Evolutionary conservation across 75 land plant species (phyloP), one percentile per base, ranked within the genome.

Genomic region (Adiantum capillusveneris): DNA sequence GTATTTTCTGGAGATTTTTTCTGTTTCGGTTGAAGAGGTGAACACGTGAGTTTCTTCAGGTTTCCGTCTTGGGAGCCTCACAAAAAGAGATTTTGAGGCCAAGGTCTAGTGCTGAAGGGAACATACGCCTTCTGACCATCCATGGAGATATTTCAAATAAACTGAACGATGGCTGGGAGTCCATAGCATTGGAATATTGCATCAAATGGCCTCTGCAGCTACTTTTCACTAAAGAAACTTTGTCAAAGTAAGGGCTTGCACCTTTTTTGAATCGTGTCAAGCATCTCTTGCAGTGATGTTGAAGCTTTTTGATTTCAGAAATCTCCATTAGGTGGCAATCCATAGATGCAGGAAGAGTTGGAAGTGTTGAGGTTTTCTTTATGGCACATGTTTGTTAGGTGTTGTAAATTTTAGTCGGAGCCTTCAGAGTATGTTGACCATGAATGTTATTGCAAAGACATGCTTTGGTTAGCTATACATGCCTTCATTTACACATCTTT

Each of bases 191-290:
- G 57, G 98, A 94, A 55, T 94, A 94, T 68, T 66, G 81, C 53
- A 72, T 94, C 64, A 88, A 86, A 62, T 89, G 98, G 96, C 98
- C 98, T 13, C 72, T 94, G 18, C 96, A 94, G 64, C 68, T 94
- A 18, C 88, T 94, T 64, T 94, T 89, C 68, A 94, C 96, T 19
- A 87, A 82, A 64, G 98, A 94, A 58, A 81, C 86, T 39, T 70
- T 94, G 44, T 81, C 96, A 45, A 94, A 89, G 98, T 94, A 76
- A 69, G 73, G 1, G 28, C 11, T 25, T 66, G n/a, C n/a, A n/a
- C 22, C 11, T 9, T 31, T 1, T 44, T 25, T 36, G 16, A 22
- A 22, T 25, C 6, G 37, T 62, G 25, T n/a, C n/a, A n/a, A 0
- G 34, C 13, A 9, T 30, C 19, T 19, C 17, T 28, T 24, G 21